These are phyloP conservation scores for Mercurialis annua DNA, from an alignment of 345 rosid species.

Conservation along the genomic window DNA sequence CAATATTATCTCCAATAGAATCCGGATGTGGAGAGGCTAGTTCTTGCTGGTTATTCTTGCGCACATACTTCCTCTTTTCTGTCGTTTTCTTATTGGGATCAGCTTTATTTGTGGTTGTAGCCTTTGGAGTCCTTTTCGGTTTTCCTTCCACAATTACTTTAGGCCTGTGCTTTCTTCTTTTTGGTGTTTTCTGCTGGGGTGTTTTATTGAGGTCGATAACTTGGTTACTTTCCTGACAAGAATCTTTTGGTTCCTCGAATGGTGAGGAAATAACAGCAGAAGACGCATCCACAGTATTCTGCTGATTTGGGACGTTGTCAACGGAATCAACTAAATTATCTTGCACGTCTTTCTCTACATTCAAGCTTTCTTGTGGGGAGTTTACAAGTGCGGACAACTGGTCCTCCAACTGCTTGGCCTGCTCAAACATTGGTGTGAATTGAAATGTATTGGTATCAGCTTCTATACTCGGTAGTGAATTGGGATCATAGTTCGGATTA, in stretches of 20 bases:
- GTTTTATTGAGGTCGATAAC: slow-evolving; percentile 69
- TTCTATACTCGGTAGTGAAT: slow-evolving; percentile 47
- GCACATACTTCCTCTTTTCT: slow-evolving; percentile 38
- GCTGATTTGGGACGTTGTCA: slow-evolving; percentile 27
- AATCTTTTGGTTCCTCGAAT: slow-evolving; percentile 33
- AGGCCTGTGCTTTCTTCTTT: slow-evolving; percentile 76
- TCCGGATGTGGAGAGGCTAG: slow-evolving; percentile 31
- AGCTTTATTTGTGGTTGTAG: slow-evolving; percentile 33
- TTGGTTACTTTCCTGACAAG: slow-evolving; percentile 23
- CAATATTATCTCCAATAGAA: slow-evolving; percentile 16
- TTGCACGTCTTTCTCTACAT: slow-evolving; percentile 29
- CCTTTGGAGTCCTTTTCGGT: slow-evolving; percentile 43
- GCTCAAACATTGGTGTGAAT: slow-evolving; percentile 34
- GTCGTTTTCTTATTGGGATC: slow-evolving; percentile 34
- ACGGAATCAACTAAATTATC: slow-evolving; percentile 18
- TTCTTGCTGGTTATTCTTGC: slow-evolving; percentile 42
- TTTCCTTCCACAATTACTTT: slow-evolving; percentile 67
- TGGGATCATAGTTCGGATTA: slow-evolving; percentile 39
- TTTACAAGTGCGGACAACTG: slow-evolving; percentile 11
- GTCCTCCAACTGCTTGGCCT: slow-evolving; percentile 23
- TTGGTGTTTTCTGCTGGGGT: slow-evolving; percentile 62
- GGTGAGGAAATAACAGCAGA: slow-evolving; percentile 34
- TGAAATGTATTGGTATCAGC: slow-evolving; percentile 33
- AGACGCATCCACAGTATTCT: slow-evolving; percentile 38
- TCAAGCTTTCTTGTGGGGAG: slow-evolving; percentile 16